These are phyloP conservation scores for Solanum aculeatissimum DNA, from an alignment of 305 asterid genomes.

Conservation along the genomic window DNA sequence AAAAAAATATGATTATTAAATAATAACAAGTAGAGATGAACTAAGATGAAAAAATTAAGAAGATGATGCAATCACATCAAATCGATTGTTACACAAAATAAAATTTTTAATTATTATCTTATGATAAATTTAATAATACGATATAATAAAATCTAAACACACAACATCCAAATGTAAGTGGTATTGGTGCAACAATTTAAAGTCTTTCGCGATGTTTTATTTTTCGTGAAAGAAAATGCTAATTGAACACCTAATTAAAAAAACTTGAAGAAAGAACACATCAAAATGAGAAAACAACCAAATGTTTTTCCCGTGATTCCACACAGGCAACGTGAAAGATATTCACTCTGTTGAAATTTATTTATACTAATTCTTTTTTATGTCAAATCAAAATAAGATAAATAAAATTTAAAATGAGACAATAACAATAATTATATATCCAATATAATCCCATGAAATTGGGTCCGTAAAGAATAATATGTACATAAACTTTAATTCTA, in stretches of 20 bases:
- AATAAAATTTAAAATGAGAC: background rate
- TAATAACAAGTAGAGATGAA: background rate
- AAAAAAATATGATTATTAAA: background rate
- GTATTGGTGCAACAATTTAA: too few relatives aligned
- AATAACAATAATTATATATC: too few relatives aligned
- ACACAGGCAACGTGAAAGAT: background rate
- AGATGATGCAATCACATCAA: background rate
- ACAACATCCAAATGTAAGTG: too few relatives aligned
- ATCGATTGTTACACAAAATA: background rate
- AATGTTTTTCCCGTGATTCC: too few relatives aligned
- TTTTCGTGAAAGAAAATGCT: too few relatives aligned
- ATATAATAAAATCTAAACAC: background rate
- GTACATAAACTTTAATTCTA: background rate
- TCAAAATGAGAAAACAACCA: too few relatives aligned
- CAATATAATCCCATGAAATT: too few relatives aligned
- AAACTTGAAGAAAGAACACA: too few relatives aligned
- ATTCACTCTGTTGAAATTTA: background rate
- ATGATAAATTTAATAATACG: background rate
- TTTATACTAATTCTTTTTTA: background rate
- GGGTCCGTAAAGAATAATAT: background rate
- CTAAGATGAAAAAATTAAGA: background rate
- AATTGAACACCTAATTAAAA: too few relatives aligned
- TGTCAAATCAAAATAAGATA: background rate
- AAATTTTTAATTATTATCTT: background rate
- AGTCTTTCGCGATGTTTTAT: too few relatives aligned